Conservation (phyloP, 495 filamentous ascomycete genomes). For the Xylaria scruposa region DNA sequence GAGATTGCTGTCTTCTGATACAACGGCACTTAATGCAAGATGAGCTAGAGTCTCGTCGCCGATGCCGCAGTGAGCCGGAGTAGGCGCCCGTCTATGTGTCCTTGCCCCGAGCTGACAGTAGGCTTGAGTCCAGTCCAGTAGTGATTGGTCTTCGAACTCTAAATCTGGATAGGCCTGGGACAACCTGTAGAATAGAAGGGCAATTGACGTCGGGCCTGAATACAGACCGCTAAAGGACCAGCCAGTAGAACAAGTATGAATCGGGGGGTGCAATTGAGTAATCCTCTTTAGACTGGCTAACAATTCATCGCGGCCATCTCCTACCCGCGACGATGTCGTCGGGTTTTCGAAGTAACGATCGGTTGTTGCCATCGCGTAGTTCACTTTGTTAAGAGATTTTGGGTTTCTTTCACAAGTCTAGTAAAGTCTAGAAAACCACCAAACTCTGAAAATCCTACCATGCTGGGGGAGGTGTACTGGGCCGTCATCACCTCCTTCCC, state of each 20-base stretch:
- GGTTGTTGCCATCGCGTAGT: constrained; percentile 22
- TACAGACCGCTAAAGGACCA: constrained; percentile 57
- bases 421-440: background rate
- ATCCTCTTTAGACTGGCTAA: constrained; percentile 31
- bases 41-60: constrained; percentile 61
- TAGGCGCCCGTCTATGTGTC: constrained; percentile 38
- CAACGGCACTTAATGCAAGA: constrained; percentile 57
- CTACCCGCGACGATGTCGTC: constrained; percentile 2
- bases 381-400: background rate
- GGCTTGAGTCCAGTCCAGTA: constrained; percentile 55
- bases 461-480: background rate
- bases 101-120: constrained; percentile 54
- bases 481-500: background rate
- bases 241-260: constrained; percentile 35
- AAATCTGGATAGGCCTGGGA: constrained; percentile 55
- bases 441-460: background rate
- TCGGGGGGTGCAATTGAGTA: constrained; percentile 28
- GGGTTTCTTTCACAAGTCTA: background rate
- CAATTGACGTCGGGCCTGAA: constrained; percentile 64
- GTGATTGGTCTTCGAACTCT: constrained; percentile 48
- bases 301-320: constrained; percentile 28
- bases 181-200: constrained; percentile 63
- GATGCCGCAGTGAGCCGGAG: constrained; percentile 57
- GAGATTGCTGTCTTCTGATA: constrained; percentile 51
- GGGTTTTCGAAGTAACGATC: constrained; percentile 30